A percentile compares a stretch with the other conserved stretches of the same genome.
phyloP scores from a whole-genome alignment of 1,139 yeast genomes.

The Hyphopichia fennica region DNA sequence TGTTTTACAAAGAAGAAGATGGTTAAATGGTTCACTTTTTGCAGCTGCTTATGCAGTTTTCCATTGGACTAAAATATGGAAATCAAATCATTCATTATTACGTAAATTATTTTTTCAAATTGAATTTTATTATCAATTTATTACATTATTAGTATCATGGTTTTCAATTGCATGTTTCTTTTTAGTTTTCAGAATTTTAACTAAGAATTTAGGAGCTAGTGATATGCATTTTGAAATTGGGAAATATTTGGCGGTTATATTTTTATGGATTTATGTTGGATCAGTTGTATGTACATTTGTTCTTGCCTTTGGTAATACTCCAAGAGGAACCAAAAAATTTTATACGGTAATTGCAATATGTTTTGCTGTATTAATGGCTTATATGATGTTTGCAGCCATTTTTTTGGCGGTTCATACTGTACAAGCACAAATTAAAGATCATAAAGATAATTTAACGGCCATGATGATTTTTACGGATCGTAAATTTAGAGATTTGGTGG shows the following conservation, averaged over 20 bases:
- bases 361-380: slow-evolving; percentile 48
- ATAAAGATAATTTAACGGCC: slow-evolving; percentile 45
- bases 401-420: slow-evolving; percentile 79
- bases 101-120: slow-evolving; percentile 65
- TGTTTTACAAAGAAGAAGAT: slow-evolving; percentile 75
- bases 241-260: slow-evolving; percentile 40
- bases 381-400: slow-evolving; percentile 68
- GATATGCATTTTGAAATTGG: slow-evolving; percentile 49
- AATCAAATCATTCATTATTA: slow-evolving; percentile 60
- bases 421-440: slow-evolving; percentile 30
- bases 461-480: slow-evolving; percentile 56
- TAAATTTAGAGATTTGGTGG: slow-evolving; percentile 78
- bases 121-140: slow-evolving; percentile 68
- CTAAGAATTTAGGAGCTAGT: slow-evolving; percentile 52
- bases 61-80: slow-evolving; percentile 73
- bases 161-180: slow-evolving; percentile 77
- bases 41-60: slow-evolving; percentile 77
- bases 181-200: slow-evolving; percentile 66
- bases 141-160: slow-evolving; percentile 73
- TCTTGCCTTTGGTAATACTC: slow-evolving; percentile 49
- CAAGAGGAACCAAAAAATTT: slow-evolving; percentile 46
- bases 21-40: slow-evolving; percentile 84
- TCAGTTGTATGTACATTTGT: slow-evolving; percentile 46
- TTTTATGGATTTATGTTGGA: slow-evolving; percentile 45
- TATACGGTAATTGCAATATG: slow-evolving; percentile 41